A percentile compares a stretch with the other conserved stretches of the same genome.
Evolutionary conservation across 805 yeast genomes (phyloP).

Genomic region (Monosporozyma servazzii): DNA sequence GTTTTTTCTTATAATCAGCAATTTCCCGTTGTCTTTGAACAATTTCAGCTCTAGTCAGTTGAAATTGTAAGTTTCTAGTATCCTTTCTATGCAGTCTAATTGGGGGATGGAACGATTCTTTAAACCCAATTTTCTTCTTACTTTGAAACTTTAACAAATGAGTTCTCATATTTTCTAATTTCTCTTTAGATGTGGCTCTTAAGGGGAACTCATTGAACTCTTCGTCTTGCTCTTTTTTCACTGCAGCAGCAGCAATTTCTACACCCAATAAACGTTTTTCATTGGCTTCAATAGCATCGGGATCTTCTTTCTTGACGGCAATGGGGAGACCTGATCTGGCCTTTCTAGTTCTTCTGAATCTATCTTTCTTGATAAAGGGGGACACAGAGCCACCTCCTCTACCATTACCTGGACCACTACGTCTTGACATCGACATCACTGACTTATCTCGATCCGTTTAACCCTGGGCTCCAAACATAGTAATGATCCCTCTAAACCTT

Average conservation of each 20-base stretch:
- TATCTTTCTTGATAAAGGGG: conserved; percentile 31
- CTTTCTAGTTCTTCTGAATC: conserved; percentile 27
- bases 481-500: not conserved
- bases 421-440: conserved; percentile 6
- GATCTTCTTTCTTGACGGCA: conserved; percentile 27
- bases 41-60: conserved; percentile 66
- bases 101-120: conserved; percentile 65
- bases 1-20: conserved; percentile 29
- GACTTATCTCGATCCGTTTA: not conserved
- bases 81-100: conserved; percentile 87
- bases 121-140: conserved; percentile 62
- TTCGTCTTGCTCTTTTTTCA: conserved; percentile 10
- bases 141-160: conserved; percentile 79
- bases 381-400: conserved; percentile 20
- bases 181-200: conserved; percentile 64
- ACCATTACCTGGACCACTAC: conserved; percentile 4
- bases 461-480: not conserved
- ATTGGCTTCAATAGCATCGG: conserved; percentile 21
- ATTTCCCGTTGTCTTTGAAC: conserved; percentile 50
- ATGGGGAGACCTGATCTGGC: conserved; percentile 7
- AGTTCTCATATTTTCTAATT: conserved; percentile 60
- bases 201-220: conserved; percentile 38
- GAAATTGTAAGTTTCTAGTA: conserved; percentile 84
- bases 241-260: conserved; percentile 5
- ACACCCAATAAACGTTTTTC: conserved; percentile 20